These are phyloP conservation scores for Kwoniella shivajii DNA, from an alignment of 1,284 basidiomycete genomes.

Conservation along the genomic window DNA sequence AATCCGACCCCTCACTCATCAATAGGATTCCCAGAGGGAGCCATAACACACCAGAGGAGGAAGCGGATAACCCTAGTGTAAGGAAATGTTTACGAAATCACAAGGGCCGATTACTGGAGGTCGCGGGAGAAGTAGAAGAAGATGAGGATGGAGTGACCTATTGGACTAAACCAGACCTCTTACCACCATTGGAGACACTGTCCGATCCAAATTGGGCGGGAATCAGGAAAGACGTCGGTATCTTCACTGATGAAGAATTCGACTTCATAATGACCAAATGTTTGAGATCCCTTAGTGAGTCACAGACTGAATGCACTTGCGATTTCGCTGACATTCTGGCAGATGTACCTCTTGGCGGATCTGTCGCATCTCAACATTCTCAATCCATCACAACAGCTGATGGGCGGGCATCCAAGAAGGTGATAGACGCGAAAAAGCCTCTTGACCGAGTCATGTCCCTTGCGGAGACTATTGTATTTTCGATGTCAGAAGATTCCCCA, in stretches of 20 bases:
- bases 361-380: slow-evolving; percentile 40
- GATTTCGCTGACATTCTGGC: slow-evolving; percentile 29
- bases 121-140: slow-evolving; percentile 41
- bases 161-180: slow-evolving; percentile 39
- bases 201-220: slow-evolving; percentile 72
- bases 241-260: slow-evolving; percentile 87
- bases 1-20: slow-evolving; percentile 70
- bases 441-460: slow-evolving; percentile 73
- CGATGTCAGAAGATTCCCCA: slow-evolving; percentile 82
- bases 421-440: slow-evolving; percentile 74
- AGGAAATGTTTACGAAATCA: slow-evolving; percentile 29
- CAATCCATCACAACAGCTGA: slow-evolving; percentile 56
- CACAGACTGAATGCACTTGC: not conserved
- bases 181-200: slow-evolving; percentile 63
- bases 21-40: slow-evolving; percentile 60
- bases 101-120: slow-evolving; percentile 37
- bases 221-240: slow-evolving; percentile 76
- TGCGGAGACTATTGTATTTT: slow-evolving; percentile 86
- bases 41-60: slow-evolving; percentile 43
- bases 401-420: slow-evolving; percentile 63
- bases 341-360: slow-evolving; percentile 58
- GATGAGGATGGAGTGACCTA: slow-evolving; percentile 62
- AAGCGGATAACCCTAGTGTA: slow-evolving; percentile 36
- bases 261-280: slow-evolving; percentile 82
- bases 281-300: slow-evolving; percentile 81